Conservation (phyloP, 2,329 filamentous ascomycete species). For the Penicillium sp. region DNA sequence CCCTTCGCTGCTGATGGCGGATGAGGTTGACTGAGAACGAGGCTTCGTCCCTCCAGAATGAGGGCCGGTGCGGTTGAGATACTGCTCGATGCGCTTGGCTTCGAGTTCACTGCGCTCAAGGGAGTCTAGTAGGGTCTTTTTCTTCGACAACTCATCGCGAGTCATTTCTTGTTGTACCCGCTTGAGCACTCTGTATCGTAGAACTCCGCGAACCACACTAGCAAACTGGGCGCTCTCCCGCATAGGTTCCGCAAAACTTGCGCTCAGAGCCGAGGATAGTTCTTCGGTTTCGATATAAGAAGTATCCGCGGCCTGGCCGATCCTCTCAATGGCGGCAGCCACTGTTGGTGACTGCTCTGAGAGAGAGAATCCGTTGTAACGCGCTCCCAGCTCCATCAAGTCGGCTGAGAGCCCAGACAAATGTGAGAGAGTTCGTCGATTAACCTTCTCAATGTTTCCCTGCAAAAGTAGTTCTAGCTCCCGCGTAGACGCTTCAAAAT, state of each 20-base stretch:
- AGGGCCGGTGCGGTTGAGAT: slow-evolving; percentile 65
- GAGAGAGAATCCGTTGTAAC: slow-evolving; percentile 94
- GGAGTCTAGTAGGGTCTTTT: slow-evolving; percentile 75
- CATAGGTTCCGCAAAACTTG: slow-evolving; percentile 96
- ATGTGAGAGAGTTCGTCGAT: slow-evolving; percentile 82
- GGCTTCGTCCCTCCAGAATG: slow-evolving; percentile 49
- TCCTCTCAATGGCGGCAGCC: slow-evolving; percentile 86
- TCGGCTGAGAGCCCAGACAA: slow-evolving; percentile 80
- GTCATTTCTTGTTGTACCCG: slow-evolving; percentile 98
- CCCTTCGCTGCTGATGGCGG: slow-evolving; percentile 50
- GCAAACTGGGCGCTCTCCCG: slow-evolving; percentile 96
- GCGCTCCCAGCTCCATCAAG: slow-evolving; percentile 87
- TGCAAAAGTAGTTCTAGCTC: slow-evolving; percentile 85
- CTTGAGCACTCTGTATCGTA: slow-evolving; percentile 88
- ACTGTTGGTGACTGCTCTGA: slow-evolving; percentile 88
- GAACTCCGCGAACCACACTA: slow-evolving; percentile 82
- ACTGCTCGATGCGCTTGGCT: slow-evolving; percentile 89
- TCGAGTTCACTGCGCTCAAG: slow-evolving; percentile 93
- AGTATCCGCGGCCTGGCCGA: slow-evolving; percentile 91
- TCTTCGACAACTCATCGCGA: slow-evolving; percentile 86
- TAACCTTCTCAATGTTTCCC: slow-evolving; percentile 95
- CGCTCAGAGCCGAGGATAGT: slow-evolving; percentile 80
- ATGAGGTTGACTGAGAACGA: slow-evolving; percentile 64
- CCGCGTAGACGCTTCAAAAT: slow-evolving; percentile 87
- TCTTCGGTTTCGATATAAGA: slow-evolving; percentile 97